Evolutionary conservation across 345 rosid genomes (phyloP).

Genomic region (Mallotus nudiflorus): DNA sequence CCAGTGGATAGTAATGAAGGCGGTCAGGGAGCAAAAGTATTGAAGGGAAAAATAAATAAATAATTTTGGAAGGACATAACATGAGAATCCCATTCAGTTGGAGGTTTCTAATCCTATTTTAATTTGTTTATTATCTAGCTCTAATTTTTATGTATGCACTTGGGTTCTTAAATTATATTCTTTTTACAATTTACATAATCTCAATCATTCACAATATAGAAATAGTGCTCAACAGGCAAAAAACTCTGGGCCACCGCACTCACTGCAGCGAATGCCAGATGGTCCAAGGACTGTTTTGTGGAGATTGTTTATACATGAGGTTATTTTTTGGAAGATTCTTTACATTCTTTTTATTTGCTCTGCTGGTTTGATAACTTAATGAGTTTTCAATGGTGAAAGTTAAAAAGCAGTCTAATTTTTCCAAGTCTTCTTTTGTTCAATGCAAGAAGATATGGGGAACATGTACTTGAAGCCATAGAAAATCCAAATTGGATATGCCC

Average conservation of each 20-base stretch:
- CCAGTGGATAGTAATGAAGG: too few relatives aligned
- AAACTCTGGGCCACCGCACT: conserved; percentile 86
- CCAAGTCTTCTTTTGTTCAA: background rate
- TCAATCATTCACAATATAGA: conserved; percentile 5
- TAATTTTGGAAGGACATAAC: background rate
- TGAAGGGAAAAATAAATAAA: background rate
- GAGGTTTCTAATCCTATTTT: background rate
- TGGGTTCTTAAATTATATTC: background rate
- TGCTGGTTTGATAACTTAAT: background rate
- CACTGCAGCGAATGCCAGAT: conserved; percentile 58
- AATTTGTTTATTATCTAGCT: background rate
- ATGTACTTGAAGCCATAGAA: conserved; percentile 81
- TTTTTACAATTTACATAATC: background rate
- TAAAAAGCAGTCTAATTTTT: conserved; percentile 1
- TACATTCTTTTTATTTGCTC: background rate
- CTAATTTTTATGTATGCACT: background rate
- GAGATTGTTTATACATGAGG: conserved; percentile 97
- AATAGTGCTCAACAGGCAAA: conserved; percentile 62
- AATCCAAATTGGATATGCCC: conserved; percentile 86
- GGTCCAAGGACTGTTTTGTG: conserved; percentile 87
- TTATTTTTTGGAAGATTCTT: conserved; percentile 11
- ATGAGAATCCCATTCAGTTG: background rate
- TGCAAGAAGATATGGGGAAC: conserved; percentile 77
- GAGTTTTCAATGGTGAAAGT: background rate
- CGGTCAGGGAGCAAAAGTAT: too few relatives aligned